Evolutionary conservation across 1,139 yeast species (phyloP), one percentile per base, ranked within the genome.

Genomic region (Geotrichum aggregatum): DNA sequence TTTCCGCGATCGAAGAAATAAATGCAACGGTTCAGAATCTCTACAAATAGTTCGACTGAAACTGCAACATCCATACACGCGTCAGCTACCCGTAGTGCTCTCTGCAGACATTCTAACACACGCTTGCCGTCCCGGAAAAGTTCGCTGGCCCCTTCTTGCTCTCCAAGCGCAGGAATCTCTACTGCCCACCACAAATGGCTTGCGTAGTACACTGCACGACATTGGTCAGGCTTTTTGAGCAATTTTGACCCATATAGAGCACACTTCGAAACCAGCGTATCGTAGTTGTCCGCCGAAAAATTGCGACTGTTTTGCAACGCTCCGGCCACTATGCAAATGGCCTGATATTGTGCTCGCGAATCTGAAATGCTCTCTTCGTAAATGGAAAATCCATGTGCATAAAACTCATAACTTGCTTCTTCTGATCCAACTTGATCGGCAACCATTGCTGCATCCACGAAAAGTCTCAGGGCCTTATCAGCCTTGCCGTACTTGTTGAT

Each of bases 131-230:
- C 83, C 35, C 80, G 71, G 65, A 73, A 78, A 52, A 68, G 66
- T 48, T 68, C 64, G 8, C 66, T 64, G 33, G 64, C 67, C 46
- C 72, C 78, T 54, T 76, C 79, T 56, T 76, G 77, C 57, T 76
- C 79, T 8, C 78, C 76, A 44, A 73, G 62, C 2, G 73, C 71
- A 18, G 78, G 71, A 40, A 75, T 71, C 59, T 85, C 91, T 19
- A 84, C 63, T 67, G 92, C 86, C 94, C 96, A 88, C 96, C 97
- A 92, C 50, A 92, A 72, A 68, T 92, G 97, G 2, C 96, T 84
- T 51, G 96, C 91, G 50, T 82, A 71, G 64, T 86, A 87, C 6
- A 92, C 94, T 0, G 96, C 83, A 19, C 97, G 80, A 66, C 98
- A 91, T 68, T 91, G 98, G 64, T 91, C 98, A 35, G 92, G 92